Conservation (phyloP, 139 green algal genomes). For the Chlamydomonas sp. region DNA sequence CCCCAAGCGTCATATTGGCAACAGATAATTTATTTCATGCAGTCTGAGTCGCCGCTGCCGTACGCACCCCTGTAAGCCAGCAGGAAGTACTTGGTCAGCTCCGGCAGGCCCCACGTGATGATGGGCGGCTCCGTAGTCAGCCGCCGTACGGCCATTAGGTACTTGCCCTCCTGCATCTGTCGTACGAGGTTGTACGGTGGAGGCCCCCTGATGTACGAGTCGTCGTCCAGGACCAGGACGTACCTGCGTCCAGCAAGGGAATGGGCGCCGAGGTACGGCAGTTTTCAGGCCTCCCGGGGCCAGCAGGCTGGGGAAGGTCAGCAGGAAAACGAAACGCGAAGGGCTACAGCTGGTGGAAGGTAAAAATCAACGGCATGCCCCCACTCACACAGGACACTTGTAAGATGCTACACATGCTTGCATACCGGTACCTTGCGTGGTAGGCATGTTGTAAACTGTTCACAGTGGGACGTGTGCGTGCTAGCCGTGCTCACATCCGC, state of each 20-base stretch:
- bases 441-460: no score
- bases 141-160: background rate
- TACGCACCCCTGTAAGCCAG: background rate
- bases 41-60: no score
- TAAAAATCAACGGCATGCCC: background rate
- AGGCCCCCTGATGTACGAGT: background rate
- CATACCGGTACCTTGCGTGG: no score
- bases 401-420: no score
- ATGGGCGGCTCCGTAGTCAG: background rate
- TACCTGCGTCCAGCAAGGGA: background rate
- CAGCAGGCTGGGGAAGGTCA: no score
- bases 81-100: conserved; percentile 29
- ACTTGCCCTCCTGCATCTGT: background rate
- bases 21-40: no score
- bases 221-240: conserved; percentile 16
- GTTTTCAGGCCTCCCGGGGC: no score
- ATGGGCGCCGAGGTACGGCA: background rate
- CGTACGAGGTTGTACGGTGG: background rate
- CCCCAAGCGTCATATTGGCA: no score
- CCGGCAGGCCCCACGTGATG: conserved; percentile 32
- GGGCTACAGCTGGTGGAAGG: background rate
- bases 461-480: no score
- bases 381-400: no score
- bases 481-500: no score
- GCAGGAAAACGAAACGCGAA: background rate